phyloP scores from a whole-genome alignment of 176 grass and related monocot species.

The Chrysopogon serrulatus region DNA sequence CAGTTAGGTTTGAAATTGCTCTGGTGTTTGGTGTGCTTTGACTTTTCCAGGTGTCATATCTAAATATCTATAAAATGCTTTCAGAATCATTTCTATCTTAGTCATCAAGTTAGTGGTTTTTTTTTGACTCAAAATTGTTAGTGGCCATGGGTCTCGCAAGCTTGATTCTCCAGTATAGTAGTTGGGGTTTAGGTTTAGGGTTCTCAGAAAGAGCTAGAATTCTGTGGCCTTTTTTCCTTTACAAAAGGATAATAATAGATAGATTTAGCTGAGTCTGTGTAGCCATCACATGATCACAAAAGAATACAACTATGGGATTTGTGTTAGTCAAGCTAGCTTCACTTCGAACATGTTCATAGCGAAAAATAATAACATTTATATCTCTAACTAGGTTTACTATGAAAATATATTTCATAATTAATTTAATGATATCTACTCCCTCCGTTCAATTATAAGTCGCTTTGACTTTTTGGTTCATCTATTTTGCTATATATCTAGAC shows the following conservation, averaged over 20 bases:
- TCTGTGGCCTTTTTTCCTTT: neutral
- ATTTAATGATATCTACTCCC: no score
- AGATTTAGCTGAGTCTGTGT: constrained; percentile 8
- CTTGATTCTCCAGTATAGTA: neutral
- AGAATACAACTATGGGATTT: no score
- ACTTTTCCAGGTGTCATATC: neutral
- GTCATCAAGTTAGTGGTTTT: no score
- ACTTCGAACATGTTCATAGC: no score
- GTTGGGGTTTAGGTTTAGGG: neutral
- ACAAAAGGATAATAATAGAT: neutral
- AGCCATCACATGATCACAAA: no score
- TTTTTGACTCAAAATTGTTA: neutral
- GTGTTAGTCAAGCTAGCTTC: no score
- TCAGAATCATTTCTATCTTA: neutral
- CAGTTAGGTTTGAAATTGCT: neutral
- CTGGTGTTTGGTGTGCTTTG: neutral
- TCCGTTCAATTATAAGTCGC: no score
- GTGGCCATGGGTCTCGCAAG: constrained; percentile 11
- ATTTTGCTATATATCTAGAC: no score
- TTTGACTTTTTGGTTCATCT: no score
- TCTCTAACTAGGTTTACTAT: no score
- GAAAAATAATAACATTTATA: no score
- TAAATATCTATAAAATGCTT: neutral
- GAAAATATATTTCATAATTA: no score
- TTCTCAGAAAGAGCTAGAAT: neutral